Conservation (phyloP, 257 asterid species). For the Buddleja alternifolia region DNA sequence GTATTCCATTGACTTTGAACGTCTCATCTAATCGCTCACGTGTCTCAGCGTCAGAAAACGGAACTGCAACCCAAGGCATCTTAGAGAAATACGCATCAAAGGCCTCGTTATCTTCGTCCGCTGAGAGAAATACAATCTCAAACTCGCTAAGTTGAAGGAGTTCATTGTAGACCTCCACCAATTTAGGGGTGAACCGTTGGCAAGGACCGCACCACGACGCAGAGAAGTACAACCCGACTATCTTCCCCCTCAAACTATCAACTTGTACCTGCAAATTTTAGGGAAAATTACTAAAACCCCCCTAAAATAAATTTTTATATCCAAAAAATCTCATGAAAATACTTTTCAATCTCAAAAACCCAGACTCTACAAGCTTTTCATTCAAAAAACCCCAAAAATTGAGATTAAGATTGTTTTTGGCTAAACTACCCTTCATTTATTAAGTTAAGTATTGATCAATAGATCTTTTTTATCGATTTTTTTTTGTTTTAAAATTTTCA, state of each 20-base stretch:
- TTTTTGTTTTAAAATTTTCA: too few species aligned
- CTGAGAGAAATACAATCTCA: constrained; percentile 75
- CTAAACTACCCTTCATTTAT: too few species aligned
- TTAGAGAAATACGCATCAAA: constrained; percentile 65
- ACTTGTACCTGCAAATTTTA: constrained; percentile 52
- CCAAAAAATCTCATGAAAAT: too few species aligned
- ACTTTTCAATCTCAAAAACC: too few species aligned
- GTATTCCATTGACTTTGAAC: constrained; percentile 72
- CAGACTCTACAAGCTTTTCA: too few species aligned
- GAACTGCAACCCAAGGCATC: constrained; percentile 96
- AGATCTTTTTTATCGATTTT: too few species aligned
- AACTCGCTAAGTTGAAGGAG: constrained; percentile 53
- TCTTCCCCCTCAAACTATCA: constrained; percentile 58
- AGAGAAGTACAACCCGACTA: constrained; percentile 78
- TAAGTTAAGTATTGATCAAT: too few species aligned
- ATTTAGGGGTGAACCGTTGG: constrained; percentile 66
- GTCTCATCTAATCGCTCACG: constrained; percentile 48
- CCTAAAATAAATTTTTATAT: too few species aligned
- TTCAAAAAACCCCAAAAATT: too few species aligned
- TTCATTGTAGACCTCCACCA: constrained; percentile 70
- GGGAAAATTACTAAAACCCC: too few species aligned
- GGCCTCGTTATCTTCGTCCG: constrained; percentile 62
- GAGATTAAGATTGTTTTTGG: too few species aligned
- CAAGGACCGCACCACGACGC: constrained; percentile 99
- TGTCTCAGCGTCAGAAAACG: constrained; percentile 70